phyloP scores from a whole-genome alignment of 2,329 filamentous ascomycete genomes.

The Trichoderma guizhouense region DNA sequence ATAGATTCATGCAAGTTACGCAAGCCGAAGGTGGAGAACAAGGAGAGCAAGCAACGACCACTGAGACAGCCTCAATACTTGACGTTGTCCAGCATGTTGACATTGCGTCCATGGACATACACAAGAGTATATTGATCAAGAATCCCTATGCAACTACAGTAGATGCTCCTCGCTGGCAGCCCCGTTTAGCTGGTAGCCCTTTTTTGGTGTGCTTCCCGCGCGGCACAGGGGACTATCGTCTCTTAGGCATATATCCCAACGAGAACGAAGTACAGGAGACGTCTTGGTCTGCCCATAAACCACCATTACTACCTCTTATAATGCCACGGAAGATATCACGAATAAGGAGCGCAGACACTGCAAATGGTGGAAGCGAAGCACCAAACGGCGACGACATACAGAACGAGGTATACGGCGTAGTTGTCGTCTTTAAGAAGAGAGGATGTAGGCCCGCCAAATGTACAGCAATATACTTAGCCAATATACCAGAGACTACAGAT shows the following conservation, averaged over 20 bases:
- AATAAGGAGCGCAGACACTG: background rate
- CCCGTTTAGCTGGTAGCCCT: slow-evolving; percentile 6
- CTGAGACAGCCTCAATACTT: background rate
- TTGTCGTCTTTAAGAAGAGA: slow-evolving; percentile 10
- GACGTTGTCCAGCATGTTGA: slow-evolving; percentile 5
- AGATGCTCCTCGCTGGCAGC: slow-evolving; percentile 1
- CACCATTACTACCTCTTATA: background rate
- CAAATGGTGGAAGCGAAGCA: background rate
- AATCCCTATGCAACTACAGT: slow-evolving; percentile 15
- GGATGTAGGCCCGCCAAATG: background rate
- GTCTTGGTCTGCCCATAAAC: background rate
- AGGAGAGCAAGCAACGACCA: background rate
- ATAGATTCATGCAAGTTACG: background rate
- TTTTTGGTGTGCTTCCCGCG: slow-evolving; percentile 18
- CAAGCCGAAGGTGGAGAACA: background rate
- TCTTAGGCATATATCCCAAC: slow-evolving; percentile 12
- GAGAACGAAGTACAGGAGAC: background rate
- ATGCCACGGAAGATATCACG: background rate
- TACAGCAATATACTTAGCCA: slow-evolving; percentile 10
- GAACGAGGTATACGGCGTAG: background rate
- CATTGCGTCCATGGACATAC: slow-evolving; percentile 1
- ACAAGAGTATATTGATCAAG: slow-evolving; percentile 12
- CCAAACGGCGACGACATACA: background rate
- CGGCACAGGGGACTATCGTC: slow-evolving; percentile 1
- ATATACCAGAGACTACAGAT: background rate